Base-by-base conservation (phyloP, 768 basidiomycete genomes). In the Leccinum disarticulatum region DNA sequence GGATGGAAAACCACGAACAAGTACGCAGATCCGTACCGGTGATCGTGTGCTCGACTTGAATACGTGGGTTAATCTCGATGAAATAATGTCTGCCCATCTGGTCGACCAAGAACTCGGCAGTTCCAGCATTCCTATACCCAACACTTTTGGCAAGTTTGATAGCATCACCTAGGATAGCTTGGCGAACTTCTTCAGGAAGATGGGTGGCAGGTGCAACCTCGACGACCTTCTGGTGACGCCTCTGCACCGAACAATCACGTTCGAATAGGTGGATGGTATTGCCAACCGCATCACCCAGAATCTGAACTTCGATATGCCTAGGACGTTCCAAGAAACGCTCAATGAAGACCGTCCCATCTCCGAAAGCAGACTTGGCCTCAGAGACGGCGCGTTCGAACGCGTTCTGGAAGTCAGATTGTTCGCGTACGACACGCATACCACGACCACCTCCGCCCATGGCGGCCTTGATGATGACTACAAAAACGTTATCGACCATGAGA, bases 31-130 rank as follows among this genome's bases (percentile, higher is more conserved):
- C 73, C 78, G 55, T 65, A 93, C 94, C 94, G 61, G 97, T 98
- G 73, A 98, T 98, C 58, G 97, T 98, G 77, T 98, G 97, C 73
- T 98, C 97, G 77, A 99, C 97, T 76, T 99, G 97, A 69, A 99
- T 98, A 78, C 97, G 94, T 31, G 97, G 95, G 76, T 98, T 98
- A 68, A 99, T 98, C 77, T 99, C 97, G 70, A 99, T 98, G 79
- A 99, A 98, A 77, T 98, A 98, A 76, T 97, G 94, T 66, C 95
- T 83, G 67, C 93, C 94, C 81, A 90, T 86, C 72, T 95, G 91
- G 76, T 98, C 97, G 62, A 98, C 95, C 75, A 99, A 81, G 81
- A 98, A 99, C 78, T 99, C 97, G 27, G 93, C 95, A 41, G 97
- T 98, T 64, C 97, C 96, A 54, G 97, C 97, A 74, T 97, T 98